Conservation (phyloP, 345 rosid genomes). For the Euclidium syriacum region DNA sequence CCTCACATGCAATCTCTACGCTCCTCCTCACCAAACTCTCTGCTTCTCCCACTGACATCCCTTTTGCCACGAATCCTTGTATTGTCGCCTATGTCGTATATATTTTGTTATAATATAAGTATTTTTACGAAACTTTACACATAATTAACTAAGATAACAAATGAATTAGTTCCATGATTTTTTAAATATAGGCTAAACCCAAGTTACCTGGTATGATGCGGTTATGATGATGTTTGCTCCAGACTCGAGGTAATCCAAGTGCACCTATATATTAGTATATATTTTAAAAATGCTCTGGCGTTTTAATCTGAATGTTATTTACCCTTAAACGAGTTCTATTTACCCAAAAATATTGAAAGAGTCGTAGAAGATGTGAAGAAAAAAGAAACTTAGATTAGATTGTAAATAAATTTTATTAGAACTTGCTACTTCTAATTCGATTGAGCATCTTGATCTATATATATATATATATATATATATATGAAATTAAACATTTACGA, state of each 20-base stretch:
- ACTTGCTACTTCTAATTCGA: too few species aligned
- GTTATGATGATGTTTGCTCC: conserved; percentile 77
- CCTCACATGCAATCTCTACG: conserved; percentile 79
- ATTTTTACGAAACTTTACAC: neutral
- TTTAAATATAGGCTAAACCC: neutral
- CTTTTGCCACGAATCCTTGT: conserved; percentile 86
- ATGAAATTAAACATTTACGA: neutral
- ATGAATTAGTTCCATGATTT: neutral
- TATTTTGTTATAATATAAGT: neutral
- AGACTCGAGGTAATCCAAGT: conserved; percentile 80
- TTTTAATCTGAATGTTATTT: too few species aligned
- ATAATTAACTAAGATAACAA: neutral
- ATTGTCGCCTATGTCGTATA: conserved; percentile 56
- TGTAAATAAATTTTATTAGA: too few species aligned
- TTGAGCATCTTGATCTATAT: too few species aligned
- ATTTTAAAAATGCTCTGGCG: neutral
- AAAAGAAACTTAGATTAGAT: too few species aligned
- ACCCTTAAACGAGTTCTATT: too few species aligned
- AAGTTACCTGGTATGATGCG: conserved; percentile 81
- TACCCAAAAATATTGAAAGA: too few species aligned
- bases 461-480: too few species aligned
- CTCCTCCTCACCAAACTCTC: conserved; percentile 60
- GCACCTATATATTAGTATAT: conserved; percentile 49
- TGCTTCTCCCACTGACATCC: conserved; percentile 57
- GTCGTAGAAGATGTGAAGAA: too few species aligned